Evolutionary conservation across 2,329 filamentous ascomycete genomes (phyloP), one percentile per base, ranked within the genome.

Genomic region (Arthrinium phaeospermum): DNA sequence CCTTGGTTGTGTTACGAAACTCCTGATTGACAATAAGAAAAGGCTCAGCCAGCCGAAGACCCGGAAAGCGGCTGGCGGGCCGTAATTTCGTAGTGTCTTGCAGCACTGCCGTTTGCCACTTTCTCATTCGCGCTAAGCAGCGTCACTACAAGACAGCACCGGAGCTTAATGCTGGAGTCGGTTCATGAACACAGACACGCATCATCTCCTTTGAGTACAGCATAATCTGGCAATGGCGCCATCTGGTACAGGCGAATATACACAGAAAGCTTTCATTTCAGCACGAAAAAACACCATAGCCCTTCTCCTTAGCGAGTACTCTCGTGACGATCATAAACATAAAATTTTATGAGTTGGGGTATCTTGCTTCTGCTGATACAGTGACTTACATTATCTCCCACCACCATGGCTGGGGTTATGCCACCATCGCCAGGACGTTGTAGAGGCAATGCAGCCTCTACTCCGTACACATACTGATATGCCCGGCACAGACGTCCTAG

Each of bases 61-160:
- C 30, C 41, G 34, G 34, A 37, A 64, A 64, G 57, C 34, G 57
- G 57, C 57, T 64, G 57, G 34, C 57, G 57, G 57, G 30, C 34
- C 57, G 57, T n/a, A 64, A 64, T 64, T 19, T 64, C 14, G 41
- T n/a, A 8, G 57, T 64, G 57, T 64, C 57, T 64, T 64, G 57
- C 57, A 64, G 57, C 57, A n/a, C 19, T 64, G 19, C 34, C 57
- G 19, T 41, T 41, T 41, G 34, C 30, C 57, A 64, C 57, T 41
- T 13, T 64, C 19, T 13, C 34, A 64, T 64, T 37, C 34, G 34
- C 57, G 7, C 30, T 22, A 41, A 41, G 30, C 22, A 41, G 57
- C 34, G 19, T 64, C 34, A n/a, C 34, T n/a, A 22, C 34, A 41
- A 64, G 57, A 64, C 57, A 64, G 10, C 10, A 3, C 57, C 5